These are phyloP conservation scores for Isabelozyma rhagii DNA, from an alignment of 805 yeast species.

Conservation along the genomic window DNA sequence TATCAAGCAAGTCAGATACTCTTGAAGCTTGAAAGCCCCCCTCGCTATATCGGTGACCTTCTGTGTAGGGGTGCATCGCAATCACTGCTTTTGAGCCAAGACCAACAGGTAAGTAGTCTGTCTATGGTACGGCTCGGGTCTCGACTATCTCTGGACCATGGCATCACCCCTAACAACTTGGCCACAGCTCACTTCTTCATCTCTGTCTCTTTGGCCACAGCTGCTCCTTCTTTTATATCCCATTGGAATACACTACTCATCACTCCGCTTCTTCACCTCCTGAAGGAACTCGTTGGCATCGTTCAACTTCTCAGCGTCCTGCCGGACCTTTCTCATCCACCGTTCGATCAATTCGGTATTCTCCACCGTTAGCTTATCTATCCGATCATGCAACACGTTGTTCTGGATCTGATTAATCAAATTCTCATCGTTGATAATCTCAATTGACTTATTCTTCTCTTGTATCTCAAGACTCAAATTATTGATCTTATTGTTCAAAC, in stretches of 20 bases:
- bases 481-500: slow-evolving; percentile 16
- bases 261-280: neutral
- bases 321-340: slow-evolving; percentile 40
- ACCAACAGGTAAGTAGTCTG: too few species aligned
- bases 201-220: too few species aligned
- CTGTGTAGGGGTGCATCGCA: too few species aligned
- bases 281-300: slow-evolving; percentile 36
- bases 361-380: slow-evolving; percentile 42
- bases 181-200: too few species aligned
- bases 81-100: too few species aligned
- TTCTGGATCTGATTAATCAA: slow-evolving; percentile 58
- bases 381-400: slow-evolving; percentile 40
- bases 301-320: slow-evolving; percentile 61
- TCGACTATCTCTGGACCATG: too few species aligned
- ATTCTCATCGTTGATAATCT: slow-evolving; percentile 64
- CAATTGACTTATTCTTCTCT: slow-evolving; percentile 57
- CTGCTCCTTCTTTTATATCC: too few species aligned
- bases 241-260: neutral
- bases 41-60: too few species aligned
- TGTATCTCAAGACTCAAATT: slow-evolving; percentile 24
- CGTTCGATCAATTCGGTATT: slow-evolving; percentile 48
- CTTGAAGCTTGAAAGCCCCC: too few species aligned
- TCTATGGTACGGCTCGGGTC: too few species aligned
- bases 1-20: too few species aligned
- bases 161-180: too few species aligned